Percentiles rank a stretch among this genome's conserved stretches.
Conservation (phyloP, 129 eudicot genomes). For the Sambucus nigra region DNA sequence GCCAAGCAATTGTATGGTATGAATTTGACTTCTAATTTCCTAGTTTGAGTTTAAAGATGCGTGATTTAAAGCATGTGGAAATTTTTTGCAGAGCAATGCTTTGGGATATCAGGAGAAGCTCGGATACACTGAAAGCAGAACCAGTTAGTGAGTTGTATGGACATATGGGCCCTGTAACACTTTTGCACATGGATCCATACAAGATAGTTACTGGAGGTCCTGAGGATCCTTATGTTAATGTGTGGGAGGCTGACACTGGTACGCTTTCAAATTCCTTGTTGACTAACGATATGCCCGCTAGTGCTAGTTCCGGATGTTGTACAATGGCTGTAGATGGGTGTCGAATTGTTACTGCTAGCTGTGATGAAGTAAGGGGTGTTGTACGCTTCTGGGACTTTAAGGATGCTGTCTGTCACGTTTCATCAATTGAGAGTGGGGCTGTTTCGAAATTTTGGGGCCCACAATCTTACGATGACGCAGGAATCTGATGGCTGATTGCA, state of each 20-base stretch:
- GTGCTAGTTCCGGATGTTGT: slow-evolving; percentile 30
- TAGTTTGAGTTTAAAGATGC: too few species aligned
- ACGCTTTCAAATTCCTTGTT: slow-evolving; percentile 32
- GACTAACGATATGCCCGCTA: slow-evolving; percentile 14
- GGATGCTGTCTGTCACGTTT: slow-evolving; percentile 20
- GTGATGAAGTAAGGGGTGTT: slow-evolving; percentile 14
- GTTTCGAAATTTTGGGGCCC: slow-evolving; percentile 56
- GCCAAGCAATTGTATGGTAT: too few species aligned
- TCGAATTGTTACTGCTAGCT: slow-evolving; percentile 44
- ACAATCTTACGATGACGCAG: too few species aligned
- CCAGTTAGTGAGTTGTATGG: slow-evolving; percentile 52
- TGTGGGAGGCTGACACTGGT: slow-evolving; percentile 63
- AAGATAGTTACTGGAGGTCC: slow-evolving; percentile 68
- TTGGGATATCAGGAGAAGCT: slow-evolving; percentile 66
- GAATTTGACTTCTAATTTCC: too few species aligned
- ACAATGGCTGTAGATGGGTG: slow-evolving; percentile 57
- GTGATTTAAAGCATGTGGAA: too few species aligned
- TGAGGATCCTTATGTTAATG: slow-evolving; percentile 35
- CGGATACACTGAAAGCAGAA: slow-evolving; percentile 19
- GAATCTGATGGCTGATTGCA: too few species aligned
- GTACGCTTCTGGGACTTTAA: slow-evolving; percentile 51
- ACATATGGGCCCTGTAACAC: slow-evolving; percentile 61
- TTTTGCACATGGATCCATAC: slow-evolving; percentile 56
- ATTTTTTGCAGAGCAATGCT: slow-evolving; percentile 54
- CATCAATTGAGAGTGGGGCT: slow-evolving; percentile 9